Base-by-base conservation (phyloP, 495 filamentous ascomycete species). In the Mytilinidion resinicola region DNA sequence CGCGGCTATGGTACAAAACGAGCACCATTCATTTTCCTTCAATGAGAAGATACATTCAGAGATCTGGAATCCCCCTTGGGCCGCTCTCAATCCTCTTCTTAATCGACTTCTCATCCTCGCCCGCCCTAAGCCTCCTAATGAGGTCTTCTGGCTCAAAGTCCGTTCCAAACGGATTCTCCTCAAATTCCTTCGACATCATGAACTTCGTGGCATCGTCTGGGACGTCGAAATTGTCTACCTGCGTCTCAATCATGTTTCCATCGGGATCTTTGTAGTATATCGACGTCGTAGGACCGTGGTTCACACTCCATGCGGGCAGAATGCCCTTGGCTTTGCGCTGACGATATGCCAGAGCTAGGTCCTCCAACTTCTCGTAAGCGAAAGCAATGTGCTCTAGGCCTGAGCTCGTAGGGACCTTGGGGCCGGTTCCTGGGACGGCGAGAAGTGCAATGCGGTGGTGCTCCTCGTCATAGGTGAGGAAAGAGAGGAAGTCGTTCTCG, bases 211-310 rank as follows among this genome's bases (percentile, higher is more conserved):
- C 59, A 52, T 71, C 67, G 34, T 74, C 75, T 2, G 63, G 48
- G 4, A 67, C 69, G 9, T 71, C 68, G 44, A 77, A 76, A n/a
- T 68, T 72, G 48, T 77, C 75, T 1, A 74, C 70, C 56, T 77
- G 74, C 2, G 65, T 73, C 63, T 79, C 77, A 37, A 78, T 55
- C 46, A 54, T 37, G 61, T 79, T 79, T 7, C 75, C 75, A 54
- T 79, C 77, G 14, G 76, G 76, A 51, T 79, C 77, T 15, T 60
- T 59, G 55, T 78, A 77, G 56, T 77, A 79, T 3, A 79, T 68
- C 41, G 68, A 73, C 1, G 66, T 76, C 3, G 72, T 77, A 0
- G 67, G 63, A 2, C 76, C 77, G 51, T 79, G 77, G 54, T 78
- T 77, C 19, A 77, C 68, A 47, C 62, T 70, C 73, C 72, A 76